Evolutionary conservation across 208 protist genomes (phyloP), one percentile per base, ranked within the genome.

Genomic region (Lotmaria passim): DNA sequence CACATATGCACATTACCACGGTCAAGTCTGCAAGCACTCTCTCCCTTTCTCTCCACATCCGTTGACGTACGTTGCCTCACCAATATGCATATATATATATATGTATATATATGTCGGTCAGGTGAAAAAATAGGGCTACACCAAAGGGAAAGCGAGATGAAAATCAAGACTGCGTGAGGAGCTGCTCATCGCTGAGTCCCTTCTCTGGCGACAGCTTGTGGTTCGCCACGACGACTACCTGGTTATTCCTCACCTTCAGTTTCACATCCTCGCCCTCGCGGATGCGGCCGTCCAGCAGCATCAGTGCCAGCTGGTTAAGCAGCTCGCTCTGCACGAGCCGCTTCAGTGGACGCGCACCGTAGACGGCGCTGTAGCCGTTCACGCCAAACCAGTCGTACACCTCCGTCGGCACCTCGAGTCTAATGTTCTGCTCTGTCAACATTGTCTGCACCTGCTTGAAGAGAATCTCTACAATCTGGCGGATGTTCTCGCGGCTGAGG

Each of bases 301-400:
- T 88, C 38, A 91, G 81, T n/a, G 94, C 88, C 12, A 98, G 80
- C 28, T 88, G 89, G 58, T 93, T 98, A n/a, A 98, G 82, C 44
- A 99, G 69, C 60, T 97, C 81, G n/a, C 78, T 84, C 77, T 98
- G 87, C 68, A 99, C 64, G 11, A 94, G 78, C n/a, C 97, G 90
- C 76, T 96, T 94, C 69, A 98, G 79, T 2, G 98, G 98, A 10
- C 98, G 81, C 14, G 97, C 98, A 69, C 98, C 98, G 78, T 98
- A 99, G 23, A 92, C 78, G 8, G 93, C 78, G 66, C 97, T 97
- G 84, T 98, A 98, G 24, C 93, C 85, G 17, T 84, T 56, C 28
- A 80, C 80, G 5, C 82, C 80, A 17, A 99, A 87, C 79, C 79
- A 93, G 30, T 97, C 87, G 38, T 81, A 85, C 23, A 97, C 97